Evolutionary conservation across 2,329 filamentous ascomycete species (phyloP), one percentile per base, ranked within the genome.

Genomic region (Penicillium verrucosum): DNA sequence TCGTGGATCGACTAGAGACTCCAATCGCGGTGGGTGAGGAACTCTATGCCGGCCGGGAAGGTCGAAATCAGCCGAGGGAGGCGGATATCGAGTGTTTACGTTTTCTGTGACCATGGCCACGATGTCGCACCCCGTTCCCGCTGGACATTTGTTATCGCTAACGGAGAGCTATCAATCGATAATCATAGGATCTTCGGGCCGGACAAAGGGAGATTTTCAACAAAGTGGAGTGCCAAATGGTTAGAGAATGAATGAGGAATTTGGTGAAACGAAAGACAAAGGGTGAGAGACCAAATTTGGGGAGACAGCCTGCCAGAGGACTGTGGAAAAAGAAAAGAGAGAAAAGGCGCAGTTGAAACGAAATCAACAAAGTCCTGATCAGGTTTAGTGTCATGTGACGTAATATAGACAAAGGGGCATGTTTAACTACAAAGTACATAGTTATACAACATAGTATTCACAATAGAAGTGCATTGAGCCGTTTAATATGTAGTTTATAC

Each of bases 91-190:
- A 69, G 65, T 60, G 58, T 66, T 68, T 67, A 68, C 72, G 73
- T 71, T 70, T 70, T 71, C 72, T 72, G 73, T 75, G 74, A 75
- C 73, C 74, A 76, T 76, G 71, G 74, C 73, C 74, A 76, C 74
- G 66, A 66, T 57, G 61, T 66, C 65, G 62, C 57, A 70, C 61
- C 64, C 67, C 70, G 68, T 65, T 66, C 68, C 65, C 65, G 70
- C 64, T 73, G 72, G 71, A 75, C 73, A 76, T 76, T 76, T 68
- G 72, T 73, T 68, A 60, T 60, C 65, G 60, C 46, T 56, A 47
- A 41, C 36, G 56, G 52, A 50, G 58, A 54, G 60, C 42, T 54
- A 56, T 53, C 46, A 43, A 53, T 41, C 44, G 41, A 43, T 41
- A 48, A 44, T 50, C 54, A 47, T 40, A 25, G 32, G n/a, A 21